Evolutionary conservation across 129 eudicot genomes (phyloP).

Genomic region (Pittosporum tobira): DNA sequence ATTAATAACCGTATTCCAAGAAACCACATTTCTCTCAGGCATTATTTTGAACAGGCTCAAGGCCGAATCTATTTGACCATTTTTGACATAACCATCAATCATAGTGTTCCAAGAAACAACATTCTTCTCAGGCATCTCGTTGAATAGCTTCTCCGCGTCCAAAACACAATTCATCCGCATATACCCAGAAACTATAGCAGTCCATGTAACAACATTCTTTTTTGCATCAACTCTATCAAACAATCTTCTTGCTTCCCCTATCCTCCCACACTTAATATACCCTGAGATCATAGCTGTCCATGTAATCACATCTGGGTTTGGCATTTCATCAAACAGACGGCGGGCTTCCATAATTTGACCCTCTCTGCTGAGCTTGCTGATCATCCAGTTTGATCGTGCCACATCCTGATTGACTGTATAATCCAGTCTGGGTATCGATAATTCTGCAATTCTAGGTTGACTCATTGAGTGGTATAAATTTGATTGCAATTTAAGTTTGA

Average conservation of each 20-base stretch:
- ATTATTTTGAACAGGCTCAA: conserved; percentile 22
- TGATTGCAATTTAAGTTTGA: background rate
- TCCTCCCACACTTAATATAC: conserved; percentile 13
- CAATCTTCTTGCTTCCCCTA: conserved; percentile 20
- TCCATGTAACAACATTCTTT: conserved; percentile 27
- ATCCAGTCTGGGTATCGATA: conserved; percentile 15
- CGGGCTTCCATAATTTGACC: conserved; percentile 22
- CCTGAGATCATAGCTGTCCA: conserved; percentile 32
- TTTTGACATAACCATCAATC: conserved; percentile 24
- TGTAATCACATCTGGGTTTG: conserved; percentile 26
- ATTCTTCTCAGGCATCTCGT: conserved; percentile 27
- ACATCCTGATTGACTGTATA: conserved; percentile 14
- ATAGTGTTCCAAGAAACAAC: conserved; percentile 35
- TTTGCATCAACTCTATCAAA: conserved; percentile 24
- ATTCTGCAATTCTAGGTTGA: conserved; percentile 1
- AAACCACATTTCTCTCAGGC: conserved; percentile 22
- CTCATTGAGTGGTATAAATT: background rate
- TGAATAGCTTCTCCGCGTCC: conserved; percentile 27
- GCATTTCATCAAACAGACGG: conserved; percentile 31
- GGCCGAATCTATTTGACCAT: conserved; percentile 13
- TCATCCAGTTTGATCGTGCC: conserved; percentile 17
- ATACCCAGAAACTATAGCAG: conserved; percentile 28
- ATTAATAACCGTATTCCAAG: conserved; percentile 22
- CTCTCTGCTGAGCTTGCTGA: conserved; percentile 20
- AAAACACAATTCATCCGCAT: conserved; percentile 7